Evolutionary conservation across 169 alveolate genomes (phyloP).

Genomic region (Plasmodium knowlesi): DNA sequence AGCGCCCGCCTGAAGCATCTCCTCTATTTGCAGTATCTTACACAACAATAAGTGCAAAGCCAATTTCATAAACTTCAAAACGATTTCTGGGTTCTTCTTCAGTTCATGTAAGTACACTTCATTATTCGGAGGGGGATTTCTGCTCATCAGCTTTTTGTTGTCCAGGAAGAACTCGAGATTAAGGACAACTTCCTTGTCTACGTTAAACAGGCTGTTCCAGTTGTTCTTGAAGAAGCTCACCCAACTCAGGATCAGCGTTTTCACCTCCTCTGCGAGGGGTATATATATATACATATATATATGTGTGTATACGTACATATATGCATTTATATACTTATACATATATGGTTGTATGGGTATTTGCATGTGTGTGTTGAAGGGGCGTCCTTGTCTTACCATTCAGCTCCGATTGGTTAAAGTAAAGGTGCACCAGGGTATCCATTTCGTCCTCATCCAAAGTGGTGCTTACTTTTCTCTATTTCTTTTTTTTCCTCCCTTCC

Average conservation of each 20-base stretch:
- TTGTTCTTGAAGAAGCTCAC: conserved; percentile 35
- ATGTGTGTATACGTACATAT: neutral
- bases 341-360: neutral
- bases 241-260: conserved; percentile 54
- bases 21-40: conserved; percentile 8
- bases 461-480: neutral
- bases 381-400: conserved; percentile 5
- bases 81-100: conserved; percentile 54
- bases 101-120: conserved; percentile 51
- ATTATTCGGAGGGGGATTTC: conserved; percentile 65
- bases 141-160: conserved; percentile 39
- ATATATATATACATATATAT: neutral
- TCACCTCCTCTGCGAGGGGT: conserved; percentile 18
- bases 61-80: conserved; percentile 69
- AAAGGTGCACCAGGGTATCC: conserved; percentile 32
- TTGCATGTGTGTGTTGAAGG: neutral
- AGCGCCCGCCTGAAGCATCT: neutral
- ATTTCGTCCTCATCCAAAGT: neutral
- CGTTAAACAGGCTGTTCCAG: conserved; percentile 36
- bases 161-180: conserved; percentile 64
- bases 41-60: conserved; percentile 39
- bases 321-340: neutral
- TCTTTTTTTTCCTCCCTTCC: neutral
- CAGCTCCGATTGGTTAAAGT: conserved; percentile 26
- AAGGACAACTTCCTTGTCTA: conserved; percentile 56